phyloP scores from a whole-genome alignment of 2,329 filamentous ascomycete genomes.

The Coleophoma crateriformis region DNA sequence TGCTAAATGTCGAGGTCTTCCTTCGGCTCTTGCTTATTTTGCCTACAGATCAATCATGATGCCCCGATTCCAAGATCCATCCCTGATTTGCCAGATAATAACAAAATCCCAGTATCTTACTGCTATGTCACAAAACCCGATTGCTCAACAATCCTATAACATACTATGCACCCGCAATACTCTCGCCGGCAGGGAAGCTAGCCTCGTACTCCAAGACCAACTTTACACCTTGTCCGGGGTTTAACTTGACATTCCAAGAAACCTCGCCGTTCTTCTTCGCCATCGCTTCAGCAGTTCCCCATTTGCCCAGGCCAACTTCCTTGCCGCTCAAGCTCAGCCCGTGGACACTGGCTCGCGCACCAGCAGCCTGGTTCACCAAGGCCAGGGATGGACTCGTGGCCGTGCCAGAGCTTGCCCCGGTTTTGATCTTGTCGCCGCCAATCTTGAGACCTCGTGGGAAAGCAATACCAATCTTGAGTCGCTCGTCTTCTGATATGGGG shows the following conservation, averaged over 20 bases:
- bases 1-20: no score
- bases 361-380: constrained; percentile 8
- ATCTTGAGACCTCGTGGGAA: constrained; percentile 40
- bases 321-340: constrained; percentile 19
- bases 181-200: constrained; percentile 46
- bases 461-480: constrained; percentile 44
- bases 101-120: no score
- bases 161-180: constrained; percentile 21
- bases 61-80: no score
- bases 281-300: constrained; percentile 48
- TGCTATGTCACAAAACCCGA: no score
- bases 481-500: constrained; percentile 56
- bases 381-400: neutral
- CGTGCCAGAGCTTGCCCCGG: constrained; percentile 24
- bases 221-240: constrained; percentile 50
- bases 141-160: no score
- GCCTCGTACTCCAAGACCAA: constrained; percentile 58
- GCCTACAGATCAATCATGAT: no score
- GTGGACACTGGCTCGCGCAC: constrained; percentile 12
- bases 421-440: constrained; percentile 31
- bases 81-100: no score
- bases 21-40: no score
- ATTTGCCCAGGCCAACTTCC: constrained; percentile 27
- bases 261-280: constrained; percentile 53
- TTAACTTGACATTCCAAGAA: constrained; percentile 51